phyloP scores from a whole-genome alignment of 768 basidiomycete genomes.

The Glaciozyma antarctica region DNA sequence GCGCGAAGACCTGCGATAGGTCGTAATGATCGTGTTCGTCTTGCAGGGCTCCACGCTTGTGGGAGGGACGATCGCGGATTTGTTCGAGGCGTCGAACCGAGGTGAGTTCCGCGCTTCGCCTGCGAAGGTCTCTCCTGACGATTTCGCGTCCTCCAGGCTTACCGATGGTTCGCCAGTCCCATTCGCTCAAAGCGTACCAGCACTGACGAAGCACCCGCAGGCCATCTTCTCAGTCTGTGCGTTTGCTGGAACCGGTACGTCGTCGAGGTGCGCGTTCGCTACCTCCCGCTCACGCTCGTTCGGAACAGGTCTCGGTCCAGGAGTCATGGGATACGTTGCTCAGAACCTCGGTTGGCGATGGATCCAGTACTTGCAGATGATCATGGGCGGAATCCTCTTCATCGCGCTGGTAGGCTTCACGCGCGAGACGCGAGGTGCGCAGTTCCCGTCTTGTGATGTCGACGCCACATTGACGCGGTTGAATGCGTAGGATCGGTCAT shows the following conservation, averaged over 20 bases:
- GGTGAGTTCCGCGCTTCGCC: constrained; percentile 8
- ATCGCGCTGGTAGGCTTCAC: constrained; percentile 50
- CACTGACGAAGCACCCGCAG: constrained; percentile 58
- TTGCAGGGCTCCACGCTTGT: constrained; percentile 36
- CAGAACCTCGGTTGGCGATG: constrained; percentile 50
- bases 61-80: constrained; percentile 41
- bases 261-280: not conserved
- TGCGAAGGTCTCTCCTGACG: not conserved
- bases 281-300: not conserved
- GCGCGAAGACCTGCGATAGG: not conserved
- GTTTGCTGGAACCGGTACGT: constrained; percentile 46
- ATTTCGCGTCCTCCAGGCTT: not conserved
- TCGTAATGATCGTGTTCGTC: too few relatives aligned
- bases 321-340: constrained; percentile 5
- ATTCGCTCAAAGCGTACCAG: too few relatives aligned
- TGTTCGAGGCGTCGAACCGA: constrained; percentile 37
- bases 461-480: not conserved
- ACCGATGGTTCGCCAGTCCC: too few relatives aligned
- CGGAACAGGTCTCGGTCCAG: constrained; percentile 41
- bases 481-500: constrained; percentile 47
- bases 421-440: constrained; percentile 57
- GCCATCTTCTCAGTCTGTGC: constrained; percentile 57
- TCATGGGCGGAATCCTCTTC: constrained; percentile 50
- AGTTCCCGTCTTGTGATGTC: not conserved
- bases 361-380: constrained; percentile 48